Evolutionary conservation across 108 stramenopile genomes (phyloP).

Genomic region (Skeletonema costatum): DNA sequence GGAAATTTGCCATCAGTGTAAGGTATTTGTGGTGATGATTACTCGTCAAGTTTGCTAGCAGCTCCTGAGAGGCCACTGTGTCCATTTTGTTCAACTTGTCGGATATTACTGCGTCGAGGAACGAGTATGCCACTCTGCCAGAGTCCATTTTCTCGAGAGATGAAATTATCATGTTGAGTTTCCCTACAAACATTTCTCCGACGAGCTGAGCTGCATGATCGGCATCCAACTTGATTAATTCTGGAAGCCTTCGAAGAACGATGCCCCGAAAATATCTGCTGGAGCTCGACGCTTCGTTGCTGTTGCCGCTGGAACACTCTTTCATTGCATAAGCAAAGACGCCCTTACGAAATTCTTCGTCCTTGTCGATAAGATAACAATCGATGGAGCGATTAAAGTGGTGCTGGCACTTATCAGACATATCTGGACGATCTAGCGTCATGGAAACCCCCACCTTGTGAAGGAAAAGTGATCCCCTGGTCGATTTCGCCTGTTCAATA

Average conservation of each 20-base stretch:
- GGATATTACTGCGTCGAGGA: slow-evolving; percentile 71
- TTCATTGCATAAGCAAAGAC: slow-evolving; percentile 79
- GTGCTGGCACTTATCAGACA: slow-evolving; percentile 37
- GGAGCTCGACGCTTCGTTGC: not conserved
- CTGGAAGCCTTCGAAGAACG: slow-evolving; percentile 53
- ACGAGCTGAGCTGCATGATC: slow-evolving; percentile 62
- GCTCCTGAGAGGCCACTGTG: slow-evolving; percentile 64
- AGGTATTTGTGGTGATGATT: slow-evolving; percentile 75
- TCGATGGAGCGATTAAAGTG: slow-evolving; percentile 78
- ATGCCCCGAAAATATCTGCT: slow-evolving; percentile 36
- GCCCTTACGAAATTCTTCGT: slow-evolving; percentile 57
- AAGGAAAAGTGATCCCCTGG: slow-evolving; percentile 71
- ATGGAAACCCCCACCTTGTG: slow-evolving; percentile 65
- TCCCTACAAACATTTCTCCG: slow-evolving; percentile 79
- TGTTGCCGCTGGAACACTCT: slow-evolving; percentile 58
- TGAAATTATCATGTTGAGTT: slow-evolving; percentile 64
- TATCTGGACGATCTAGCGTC: slow-evolving; percentile 31
- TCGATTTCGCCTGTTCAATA: slow-evolving; percentile 62
- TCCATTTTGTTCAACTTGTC: slow-evolving; percentile 64
- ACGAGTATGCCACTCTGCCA: slow-evolving; percentile 56
- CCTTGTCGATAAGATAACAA: slow-evolving; percentile 76
- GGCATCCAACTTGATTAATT: slow-evolving; percentile 65
- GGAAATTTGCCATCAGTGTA: slow-evolving; percentile 66
- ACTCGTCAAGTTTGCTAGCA: slow-evolving; percentile 64
- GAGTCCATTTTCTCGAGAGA: slow-evolving; percentile 37